phyloP scores from a whole-genome alignment of 2,329 filamentous ascomycete genomes.

The Aspergillus cejpii region DNA sequence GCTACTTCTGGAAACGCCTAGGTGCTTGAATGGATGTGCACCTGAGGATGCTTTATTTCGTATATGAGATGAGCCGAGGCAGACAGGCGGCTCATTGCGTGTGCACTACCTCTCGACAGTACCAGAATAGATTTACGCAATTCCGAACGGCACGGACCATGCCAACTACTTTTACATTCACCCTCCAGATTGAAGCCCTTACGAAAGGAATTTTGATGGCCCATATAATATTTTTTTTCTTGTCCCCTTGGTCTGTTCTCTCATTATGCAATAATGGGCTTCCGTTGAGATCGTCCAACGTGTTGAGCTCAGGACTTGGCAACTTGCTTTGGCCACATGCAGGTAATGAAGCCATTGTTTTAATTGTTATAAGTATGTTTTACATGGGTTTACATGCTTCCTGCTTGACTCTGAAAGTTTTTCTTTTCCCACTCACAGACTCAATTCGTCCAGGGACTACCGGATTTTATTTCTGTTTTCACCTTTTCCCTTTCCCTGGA shows the following conservation, averaged over 20 bases:
- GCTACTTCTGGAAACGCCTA: conserved; percentile 30
- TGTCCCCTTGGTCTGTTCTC: neutral
- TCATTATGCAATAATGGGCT: conserved; percentile 14
- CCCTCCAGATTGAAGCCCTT: neutral
- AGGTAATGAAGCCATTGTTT: conserved; percentile 31
- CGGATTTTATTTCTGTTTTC: neutral
- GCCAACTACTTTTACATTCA: conserved; percentile 5
- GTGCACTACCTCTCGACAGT: neutral
- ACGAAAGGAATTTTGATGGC: conserved; percentile 8
- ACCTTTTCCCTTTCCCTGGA: conserved; percentile 6
- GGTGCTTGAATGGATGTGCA: conserved; percentile 3
- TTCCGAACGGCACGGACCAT: neutral
- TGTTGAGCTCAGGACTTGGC: conserved; percentile 6
- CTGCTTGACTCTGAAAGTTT: too few relatives aligned
- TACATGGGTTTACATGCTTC: conserved; percentile 7
- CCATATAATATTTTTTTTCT: conserved; percentile 5
- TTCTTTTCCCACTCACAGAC: neutral
- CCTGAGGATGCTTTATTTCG: too few relatives aligned
- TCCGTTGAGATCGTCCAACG: conserved; percentile 6
- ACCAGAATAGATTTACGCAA: conserved; percentile 1
- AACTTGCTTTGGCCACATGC: conserved; percentile 28
- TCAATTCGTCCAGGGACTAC: neutral
- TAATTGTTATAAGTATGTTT: too few relatives aligned
- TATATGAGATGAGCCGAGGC: neutral
- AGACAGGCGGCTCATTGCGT: neutral